Evolutionary conservation across 768 basidiomycete genomes (phyloP).

Genomic region (Udeniomyces megalosporus): DNA sequence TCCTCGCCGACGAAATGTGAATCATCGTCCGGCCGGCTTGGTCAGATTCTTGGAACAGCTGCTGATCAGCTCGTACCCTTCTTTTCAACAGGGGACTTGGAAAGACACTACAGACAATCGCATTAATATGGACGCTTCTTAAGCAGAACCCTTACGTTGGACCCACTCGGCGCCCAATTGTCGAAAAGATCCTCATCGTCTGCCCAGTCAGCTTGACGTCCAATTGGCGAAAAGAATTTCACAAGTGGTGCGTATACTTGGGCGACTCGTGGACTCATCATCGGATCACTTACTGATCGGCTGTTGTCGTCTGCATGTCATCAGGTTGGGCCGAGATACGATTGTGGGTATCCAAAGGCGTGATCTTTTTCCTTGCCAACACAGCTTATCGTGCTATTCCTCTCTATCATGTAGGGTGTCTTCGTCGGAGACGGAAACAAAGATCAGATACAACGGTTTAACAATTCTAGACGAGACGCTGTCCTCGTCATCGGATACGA

Average conservation of each 20-base stretch:
- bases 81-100: constrained; percentile 62
- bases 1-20: constrained; percentile 92
- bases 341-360: neutral
- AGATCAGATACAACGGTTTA: constrained; percentile 48
- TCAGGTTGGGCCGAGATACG: constrained; percentile 36
- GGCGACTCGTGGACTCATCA: too few species aligned
- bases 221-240: constrained; percentile 93
- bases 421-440: constrained; percentile 48
- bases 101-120: constrained; percentile 80
- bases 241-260: constrained; percentile 54
- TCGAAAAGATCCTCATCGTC: constrained; percentile 76
- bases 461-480: constrained; percentile 48
- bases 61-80: neutral
- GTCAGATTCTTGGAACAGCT: constrained; percentile 5
- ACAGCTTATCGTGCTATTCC: neutral
- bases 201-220: constrained; percentile 55
- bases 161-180: constrained; percentile 20
- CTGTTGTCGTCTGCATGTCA: neutral
- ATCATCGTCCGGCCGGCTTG: neutral
- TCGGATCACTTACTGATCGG: too few species aligned
- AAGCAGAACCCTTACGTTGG: constrained; percentile 63
- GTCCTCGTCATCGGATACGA: constrained; percentile 94
- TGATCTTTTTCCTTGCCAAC: neutral
- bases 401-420: constrained; percentile 28
- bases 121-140: constrained; percentile 81